Evolutionary conservation across 148 eudicot genomes (phyloP).

Genomic region (Rhododendron mucronatum): DNA sequence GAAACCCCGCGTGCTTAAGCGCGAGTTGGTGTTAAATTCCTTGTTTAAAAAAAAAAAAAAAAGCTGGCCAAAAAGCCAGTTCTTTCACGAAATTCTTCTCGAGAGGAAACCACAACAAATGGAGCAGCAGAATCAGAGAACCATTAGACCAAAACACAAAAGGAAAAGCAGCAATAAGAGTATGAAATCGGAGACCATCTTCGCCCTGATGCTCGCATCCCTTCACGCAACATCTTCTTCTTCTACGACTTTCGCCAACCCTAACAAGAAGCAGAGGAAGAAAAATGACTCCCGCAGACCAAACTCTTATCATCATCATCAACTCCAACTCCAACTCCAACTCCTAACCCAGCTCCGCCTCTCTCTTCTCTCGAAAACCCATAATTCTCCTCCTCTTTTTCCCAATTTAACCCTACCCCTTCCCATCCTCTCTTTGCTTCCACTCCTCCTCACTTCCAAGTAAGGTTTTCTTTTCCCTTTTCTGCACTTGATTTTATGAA

Average conservation of each 20-base stretch:
- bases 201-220: slow-evolving; percentile 17
- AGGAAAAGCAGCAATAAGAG: neutral
- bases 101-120: neutral
- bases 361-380: slow-evolving; percentile 21
- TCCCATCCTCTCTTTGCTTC: slow-evolving; percentile 12
- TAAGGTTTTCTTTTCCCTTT: neutral
- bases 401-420: neutral
- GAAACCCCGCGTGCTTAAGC: no score
- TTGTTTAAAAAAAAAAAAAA: no score
- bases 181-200: neutral
- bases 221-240: neutral
- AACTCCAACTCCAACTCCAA: slow-evolving; percentile 10
- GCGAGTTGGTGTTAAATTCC: no score
- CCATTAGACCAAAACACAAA: neutral
- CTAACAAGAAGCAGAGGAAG: neutral
- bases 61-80: neutral
- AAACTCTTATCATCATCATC: neutral
- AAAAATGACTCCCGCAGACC: neutral
- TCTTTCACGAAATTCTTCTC: neutral
- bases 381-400: neutral
- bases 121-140: neutral
- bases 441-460: slow-evolving; percentile 16
- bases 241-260: neutral
- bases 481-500: neutral
- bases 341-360: slow-evolving; percentile 11